Percentiles rank a stretch among this genome's conserved stretches.
Evolutionary conservation across 352 stramenopile species (phyloP).

Genomic region (Phytophthora pinifolia): DNA sequence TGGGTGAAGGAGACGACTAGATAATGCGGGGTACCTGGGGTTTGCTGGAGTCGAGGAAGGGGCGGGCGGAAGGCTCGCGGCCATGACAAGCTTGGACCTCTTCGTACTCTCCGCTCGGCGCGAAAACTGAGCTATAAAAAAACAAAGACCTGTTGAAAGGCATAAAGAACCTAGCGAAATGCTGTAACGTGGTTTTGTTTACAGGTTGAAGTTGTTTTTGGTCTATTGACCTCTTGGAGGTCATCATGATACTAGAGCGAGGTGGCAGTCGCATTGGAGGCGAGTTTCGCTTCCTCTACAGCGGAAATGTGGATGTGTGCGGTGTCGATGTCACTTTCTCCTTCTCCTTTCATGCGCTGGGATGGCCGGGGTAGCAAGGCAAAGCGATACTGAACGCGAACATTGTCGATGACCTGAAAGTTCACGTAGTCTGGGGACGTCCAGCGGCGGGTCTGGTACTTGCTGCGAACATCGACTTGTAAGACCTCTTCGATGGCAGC

Average conservation of each 20-base stretch:
- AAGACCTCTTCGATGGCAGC: slow-evolving; percentile 66
- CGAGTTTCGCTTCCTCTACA: slow-evolving; percentile 26
- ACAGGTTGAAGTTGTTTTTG: slow-evolving; percentile 19
- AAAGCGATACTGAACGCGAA: slow-evolving; percentile 52
- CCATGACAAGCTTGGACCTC: slow-evolving; percentile 33
- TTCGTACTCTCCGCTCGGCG: slow-evolving; percentile 12
- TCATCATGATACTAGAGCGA: too few species aligned
- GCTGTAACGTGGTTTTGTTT: slow-evolving; percentile 1
- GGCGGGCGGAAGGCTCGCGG: slow-evolving; percentile 19
- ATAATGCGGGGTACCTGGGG: slow-evolving; percentile 6
- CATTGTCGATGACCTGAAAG: slow-evolving; percentile 61
- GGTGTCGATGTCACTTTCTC: slow-evolving; percentile 15
- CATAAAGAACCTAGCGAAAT: slow-evolving; percentile 21
- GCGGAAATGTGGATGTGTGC: slow-evolving; percentile 32
- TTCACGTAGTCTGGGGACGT: slow-evolving; percentile 36
- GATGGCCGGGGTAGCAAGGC: slow-evolving; percentile 12
- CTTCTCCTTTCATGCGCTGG: slow-evolving; percentile 7
- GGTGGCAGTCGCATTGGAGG: not conserved
- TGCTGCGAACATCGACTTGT: slow-evolving; percentile 74
- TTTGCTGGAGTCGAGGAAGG: slow-evolving; percentile 17
- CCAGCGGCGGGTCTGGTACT: slow-evolving; percentile 65
- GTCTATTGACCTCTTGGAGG: too few species aligned
- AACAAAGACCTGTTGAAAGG: slow-evolving; percentile 6
- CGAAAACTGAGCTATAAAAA: slow-evolving; percentile 25
- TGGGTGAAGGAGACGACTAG: not conserved